Evolutionary conservation across 1,139 yeast genomes (phyloP), one percentile per base, ranked within the genome.

Genomic region (Geotrichum candidum): DNA sequence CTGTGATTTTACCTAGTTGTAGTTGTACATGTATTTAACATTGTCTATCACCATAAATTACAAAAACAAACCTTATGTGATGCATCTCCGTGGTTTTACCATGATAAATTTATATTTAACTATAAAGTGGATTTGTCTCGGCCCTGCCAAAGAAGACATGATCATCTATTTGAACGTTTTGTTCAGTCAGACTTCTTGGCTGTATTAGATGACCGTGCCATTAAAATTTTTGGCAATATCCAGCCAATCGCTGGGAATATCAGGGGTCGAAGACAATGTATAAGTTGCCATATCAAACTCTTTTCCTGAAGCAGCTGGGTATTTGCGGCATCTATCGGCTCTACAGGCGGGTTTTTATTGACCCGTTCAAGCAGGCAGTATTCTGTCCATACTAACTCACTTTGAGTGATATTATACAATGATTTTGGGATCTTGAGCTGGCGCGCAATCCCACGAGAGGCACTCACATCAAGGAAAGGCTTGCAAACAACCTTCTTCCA

Each of bases 391-490:
- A 57, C 67, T 18, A 72, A 64, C 13, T 65, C 56, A 6, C 69
- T 66, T 35, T 58, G 59, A 7, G 68, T 67, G 18, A 66, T 41
- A 0, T 61, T 63, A 53, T 68, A 67, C 45, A 75, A 56, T 4
- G 54, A 25, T 25, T 64, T 61, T 10, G 82, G 82, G 5, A 78
- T 58, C 65, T 73, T 73, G 55, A 79, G 69, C 2, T 76, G 71
- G 53, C 82, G 71, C 0, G 80, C 81, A 3, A 78, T 60, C 9
- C 80, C 76, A 23, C 70, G 71, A 1, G 81, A 77, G 5, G 70
- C 68, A 0, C 70, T 73, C 3, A 72, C 65, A 63, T 79, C 77
- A 38, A 80, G 68, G 62, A 79, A 76, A 48, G 68, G 67, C 9
- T 68, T 60, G 62, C 82, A 79, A 56, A 66, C 66, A 1, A 76